These are phyloP conservation scores for Colletotrichum aenigma DNA, from an alignment of 2,329 filamentous ascomycete genomes.

Conservation along the genomic window DNA sequence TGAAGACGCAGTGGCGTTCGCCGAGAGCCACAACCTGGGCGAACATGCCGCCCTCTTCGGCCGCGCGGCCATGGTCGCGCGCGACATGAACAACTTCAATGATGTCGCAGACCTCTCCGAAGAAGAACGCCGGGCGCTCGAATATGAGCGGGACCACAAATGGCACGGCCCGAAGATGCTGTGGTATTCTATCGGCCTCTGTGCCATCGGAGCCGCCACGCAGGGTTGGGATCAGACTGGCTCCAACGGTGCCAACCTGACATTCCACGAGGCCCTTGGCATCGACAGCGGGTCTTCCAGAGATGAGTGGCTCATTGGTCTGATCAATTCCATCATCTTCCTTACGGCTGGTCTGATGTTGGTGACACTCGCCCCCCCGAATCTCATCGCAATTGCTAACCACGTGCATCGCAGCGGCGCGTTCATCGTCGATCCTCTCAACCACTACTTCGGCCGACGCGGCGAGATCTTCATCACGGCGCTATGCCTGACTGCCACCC, in stretches of 20 bases:
- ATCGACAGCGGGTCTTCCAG: slow-evolving; percentile 37
- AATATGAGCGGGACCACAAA: slow-evolving; percentile 59
- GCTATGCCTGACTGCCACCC: slow-evolving; percentile 60
- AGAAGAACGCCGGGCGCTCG: slow-evolving; percentile 34
- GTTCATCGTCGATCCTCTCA: slow-evolving; percentile 71
- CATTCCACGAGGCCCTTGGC: slow-evolving; percentile 55
- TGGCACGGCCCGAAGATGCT: slow-evolving; percentile 55
- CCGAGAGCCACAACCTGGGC: slow-evolving; percentile 49
- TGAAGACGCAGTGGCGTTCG: slow-evolving; percentile 53
- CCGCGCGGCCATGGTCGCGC: slow-evolving; percentile 41
- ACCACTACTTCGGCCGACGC: slow-evolving; percentile 67
- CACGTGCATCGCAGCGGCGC: slow-evolving; percentile 47
- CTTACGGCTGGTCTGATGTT: slow-evolving; percentile 22
- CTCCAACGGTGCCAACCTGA: slow-evolving; percentile 65
- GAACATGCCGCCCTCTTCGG: slow-evolving; percentile 49
- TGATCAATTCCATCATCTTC: slow-evolving; percentile 53
- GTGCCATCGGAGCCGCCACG: slow-evolving; percentile 57
- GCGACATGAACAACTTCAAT: slow-evolving; percentile 29
- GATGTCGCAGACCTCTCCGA: slow-evolving; percentile 30
- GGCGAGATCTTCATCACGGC: slow-evolving; percentile 71
- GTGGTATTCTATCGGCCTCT: slow-evolving; percentile 52
- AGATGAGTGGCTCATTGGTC: slow-evolving; percentile 59
- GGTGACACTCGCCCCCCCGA: background rate
- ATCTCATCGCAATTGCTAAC: background rate
- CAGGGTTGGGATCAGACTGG: slow-evolving; percentile 71